Conservation (phyloP, 2,329 filamentous ascomycete species). For the Penicillium sp. region DNA sequence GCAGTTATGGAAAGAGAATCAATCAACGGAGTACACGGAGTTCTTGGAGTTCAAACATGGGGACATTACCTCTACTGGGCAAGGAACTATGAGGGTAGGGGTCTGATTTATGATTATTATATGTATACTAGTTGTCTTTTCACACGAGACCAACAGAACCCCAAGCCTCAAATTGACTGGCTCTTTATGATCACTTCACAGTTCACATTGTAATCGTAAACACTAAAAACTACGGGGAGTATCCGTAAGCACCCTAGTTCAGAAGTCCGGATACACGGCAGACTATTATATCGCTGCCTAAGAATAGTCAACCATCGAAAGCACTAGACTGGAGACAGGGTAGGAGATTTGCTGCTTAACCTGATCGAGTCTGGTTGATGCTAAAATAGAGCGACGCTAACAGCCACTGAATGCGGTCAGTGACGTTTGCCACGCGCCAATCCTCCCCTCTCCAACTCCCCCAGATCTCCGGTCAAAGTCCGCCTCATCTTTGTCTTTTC, state of each 20-base stretch:
- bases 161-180: slow-evolving; percentile 1
- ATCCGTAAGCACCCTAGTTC: background rate
- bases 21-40: slow-evolving; percentile 38
- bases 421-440: slow-evolving; percentile 27
- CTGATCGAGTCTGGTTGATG: background rate
- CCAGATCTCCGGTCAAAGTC: background rate
- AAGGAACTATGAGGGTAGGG: slow-evolving; percentile 26
- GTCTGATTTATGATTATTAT: background rate
- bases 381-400: slow-evolving; percentile 9
- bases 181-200: background rate
- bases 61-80: slow-evolving; percentile 32
- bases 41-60: slow-evolving; percentile 39
- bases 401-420: slow-evolving; percentile 23
- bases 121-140: background rate
- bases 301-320: background rate
- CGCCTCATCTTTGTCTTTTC: background rate
- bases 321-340: background rate
- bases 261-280: background rate
- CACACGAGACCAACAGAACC: background rate
- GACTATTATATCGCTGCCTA: background rate
- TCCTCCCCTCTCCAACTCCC: slow-evolving; percentile 1
- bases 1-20: slow-evolving; percentile 31
- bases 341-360: background rate
- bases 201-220: background rate
- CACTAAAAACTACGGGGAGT: too few relatives aligned